Evolutionary conservation across 805 yeast genomes (phyloP).

Genomic region (Candida fluviatilis): DNA sequence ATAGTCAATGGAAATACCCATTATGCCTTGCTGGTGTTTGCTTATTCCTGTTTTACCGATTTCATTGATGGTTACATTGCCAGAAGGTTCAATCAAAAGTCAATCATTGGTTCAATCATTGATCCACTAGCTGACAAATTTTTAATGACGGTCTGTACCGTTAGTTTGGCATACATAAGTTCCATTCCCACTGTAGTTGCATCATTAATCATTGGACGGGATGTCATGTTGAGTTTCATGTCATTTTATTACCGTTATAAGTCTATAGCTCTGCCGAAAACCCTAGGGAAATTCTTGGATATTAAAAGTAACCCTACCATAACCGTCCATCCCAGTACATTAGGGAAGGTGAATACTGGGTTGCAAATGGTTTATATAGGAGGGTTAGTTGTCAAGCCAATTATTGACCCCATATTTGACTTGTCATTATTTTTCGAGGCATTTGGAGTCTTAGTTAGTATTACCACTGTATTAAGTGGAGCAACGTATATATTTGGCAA

Average conservation of each 20-base stretch:
- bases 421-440: constrained; percentile 15
- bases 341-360: constrained; percentile 86
- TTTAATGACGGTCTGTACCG: constrained; percentile 81
- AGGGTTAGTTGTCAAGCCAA: constrained; percentile 34
- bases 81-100: constrained; percentile 66
- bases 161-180: constrained; percentile 63
- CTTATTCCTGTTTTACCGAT: constrained; percentile 87
- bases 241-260: constrained; percentile 70
- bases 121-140: constrained; percentile 96
- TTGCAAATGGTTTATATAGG: constrained; percentile 89
- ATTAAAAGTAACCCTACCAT: constrained; percentile 69
- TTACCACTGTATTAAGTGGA: constrained; percentile 77
- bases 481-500: constrained; percentile 68
- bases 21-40: constrained; percentile 68
- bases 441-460: constrained; percentile 26
- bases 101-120: constrained; percentile 83
- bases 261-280: constrained; percentile 72
- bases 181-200: constrained; percentile 68
- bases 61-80: constrained; percentile 91
- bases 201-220: constrained; percentile 76
- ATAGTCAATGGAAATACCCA: constrained; percentile 60
- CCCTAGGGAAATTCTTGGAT: constrained; percentile 71
- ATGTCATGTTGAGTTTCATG: constrained; percentile 63
- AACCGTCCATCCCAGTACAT: constrained; percentile 79
- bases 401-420: constrained; percentile 18